Base-by-base conservation (phyloP, 371 early-diverging fungal genomes). In the Circinella minor region DNA sequence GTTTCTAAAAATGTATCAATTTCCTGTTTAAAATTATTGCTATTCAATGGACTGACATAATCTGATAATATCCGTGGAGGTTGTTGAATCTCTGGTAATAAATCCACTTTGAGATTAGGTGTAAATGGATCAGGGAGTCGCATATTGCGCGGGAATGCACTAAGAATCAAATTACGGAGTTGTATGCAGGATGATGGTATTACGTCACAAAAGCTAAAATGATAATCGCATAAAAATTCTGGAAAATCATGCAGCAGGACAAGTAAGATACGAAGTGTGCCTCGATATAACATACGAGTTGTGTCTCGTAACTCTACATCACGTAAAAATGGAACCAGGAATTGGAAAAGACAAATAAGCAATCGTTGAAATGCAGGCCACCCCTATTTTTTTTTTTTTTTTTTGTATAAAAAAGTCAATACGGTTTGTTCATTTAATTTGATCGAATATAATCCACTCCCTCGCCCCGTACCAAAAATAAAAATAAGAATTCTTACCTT, bases 211-310 rank as follows among this genome's bases (percentile, higher is more conserved):
- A 99, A 91, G 66, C 92, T 91, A 71, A 94, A 93, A 74, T 96
- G 95, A 73, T 96, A 94, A 71, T 92, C 93, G 71, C 96, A 92
- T 57, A 99, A 84, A 81, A 98, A 98, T 77, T 97, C 97, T 17
- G 98, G 99, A 81, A 95, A 97, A 77, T 99, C 99, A 77, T 98
- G 98, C 57, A 98, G 81, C 17, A 98, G 75, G 3, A 98, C 94
- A 36, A 98, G 82, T 46, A 98, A 75, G 20, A 98, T 90, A 14
- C 98, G 88, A 13, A 98, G 84, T 1, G 94, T 92, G 14, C 97
- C 98, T 65, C 90, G 88, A 83, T 99, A 98, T 49, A 98, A 82
- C 65, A 92, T 76, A 54, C 96, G 91, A 11, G 92, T 90, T 4
- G 96, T 89, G 39, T 92, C 92, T 55, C 87, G 80, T 67, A 92